Evolutionary conservation across 345 rosid species (phyloP).

Genomic region (Luvunga scandens): DNA sequence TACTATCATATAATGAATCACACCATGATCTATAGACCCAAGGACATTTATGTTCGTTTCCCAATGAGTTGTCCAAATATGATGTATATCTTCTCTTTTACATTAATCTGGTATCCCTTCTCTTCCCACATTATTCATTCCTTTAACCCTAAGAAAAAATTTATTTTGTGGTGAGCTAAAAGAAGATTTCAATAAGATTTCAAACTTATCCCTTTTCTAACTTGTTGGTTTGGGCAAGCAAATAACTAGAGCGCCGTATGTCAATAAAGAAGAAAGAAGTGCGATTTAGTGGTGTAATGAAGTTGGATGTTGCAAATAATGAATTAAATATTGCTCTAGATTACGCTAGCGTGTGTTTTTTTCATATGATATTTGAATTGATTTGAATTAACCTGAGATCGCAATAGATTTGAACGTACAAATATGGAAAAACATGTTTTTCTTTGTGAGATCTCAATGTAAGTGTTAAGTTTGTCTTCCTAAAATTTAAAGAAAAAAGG

Average conservation of each 20-base stretch:
- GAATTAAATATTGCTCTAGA: neutral
- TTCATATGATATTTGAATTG: neutral
- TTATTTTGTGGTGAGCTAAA: neutral
- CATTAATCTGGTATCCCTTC: neutral
- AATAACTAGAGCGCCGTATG: no score
- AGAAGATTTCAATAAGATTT: neutral
- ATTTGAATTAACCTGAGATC: neutral
- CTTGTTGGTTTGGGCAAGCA: no score
- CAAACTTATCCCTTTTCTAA: neutral
- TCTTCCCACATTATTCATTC: neutral
- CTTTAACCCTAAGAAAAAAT: neutral
- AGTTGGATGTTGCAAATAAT: neutral
- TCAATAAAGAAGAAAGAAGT: neutral
- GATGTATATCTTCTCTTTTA: neutral
- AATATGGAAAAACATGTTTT: no score
- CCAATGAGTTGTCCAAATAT: neutral
- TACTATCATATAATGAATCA: neutral
- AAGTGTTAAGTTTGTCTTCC: neutral
- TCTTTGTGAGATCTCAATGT: neutral
- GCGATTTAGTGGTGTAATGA: neutral
- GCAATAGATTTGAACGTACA: neutral
- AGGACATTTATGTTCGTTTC: neutral
- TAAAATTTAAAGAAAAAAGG: no score
- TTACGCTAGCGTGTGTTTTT: neutral
- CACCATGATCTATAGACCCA: neutral